Percentiles rank a stretch among this genome's conserved stretches.
phyloP scores from a whole-genome alignment of 768 basidiomycete genomes.

The Lactarius sp. region DNA sequence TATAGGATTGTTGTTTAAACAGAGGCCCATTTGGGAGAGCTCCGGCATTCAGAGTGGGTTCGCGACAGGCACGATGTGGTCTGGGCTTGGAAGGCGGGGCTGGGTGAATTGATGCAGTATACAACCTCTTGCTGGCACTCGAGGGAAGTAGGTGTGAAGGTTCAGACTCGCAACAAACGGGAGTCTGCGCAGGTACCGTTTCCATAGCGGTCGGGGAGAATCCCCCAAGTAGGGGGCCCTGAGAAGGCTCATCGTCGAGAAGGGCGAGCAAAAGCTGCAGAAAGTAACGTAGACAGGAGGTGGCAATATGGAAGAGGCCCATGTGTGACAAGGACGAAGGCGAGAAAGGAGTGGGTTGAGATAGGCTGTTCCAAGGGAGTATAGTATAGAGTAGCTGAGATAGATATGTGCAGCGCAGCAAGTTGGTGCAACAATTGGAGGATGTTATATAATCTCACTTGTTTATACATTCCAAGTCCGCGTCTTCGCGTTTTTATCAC shows the following conservation, averaged over 20 bases:
- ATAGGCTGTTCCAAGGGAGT: slow-evolving; percentile 14
- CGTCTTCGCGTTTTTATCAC: background rate
- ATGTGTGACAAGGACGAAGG: background rate
- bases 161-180: background rate
- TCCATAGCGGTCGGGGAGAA: slow-evolving; percentile 17
- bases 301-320: slow-evolving; percentile 20
- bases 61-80: background rate
- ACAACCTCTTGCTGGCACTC: background rate
- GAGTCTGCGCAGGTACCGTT: slow-evolving; percentile 1
- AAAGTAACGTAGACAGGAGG: slow-evolving; percentile 21
- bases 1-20: background rate
- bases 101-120: background rate
- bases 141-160: slow-evolving; percentile 1
- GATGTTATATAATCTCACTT: background rate
- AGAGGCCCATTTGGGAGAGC: background rate
- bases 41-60: background rate
- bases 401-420: background rate
- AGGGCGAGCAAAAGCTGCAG: slow-evolving; percentile 22
- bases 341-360: slow-evolving; percentile 1
- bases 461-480: background rate
- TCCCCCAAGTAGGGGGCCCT: slow-evolving; percentile 18
- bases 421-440: no score
- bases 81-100: background rate
- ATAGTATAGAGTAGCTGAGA: background rate
- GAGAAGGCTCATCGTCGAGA: slow-evolving; percentile 20